Evolutionary conservation across 805 yeast genomes (phyloP).

Genomic region (Myxozyma vanderwaltii): DNA sequence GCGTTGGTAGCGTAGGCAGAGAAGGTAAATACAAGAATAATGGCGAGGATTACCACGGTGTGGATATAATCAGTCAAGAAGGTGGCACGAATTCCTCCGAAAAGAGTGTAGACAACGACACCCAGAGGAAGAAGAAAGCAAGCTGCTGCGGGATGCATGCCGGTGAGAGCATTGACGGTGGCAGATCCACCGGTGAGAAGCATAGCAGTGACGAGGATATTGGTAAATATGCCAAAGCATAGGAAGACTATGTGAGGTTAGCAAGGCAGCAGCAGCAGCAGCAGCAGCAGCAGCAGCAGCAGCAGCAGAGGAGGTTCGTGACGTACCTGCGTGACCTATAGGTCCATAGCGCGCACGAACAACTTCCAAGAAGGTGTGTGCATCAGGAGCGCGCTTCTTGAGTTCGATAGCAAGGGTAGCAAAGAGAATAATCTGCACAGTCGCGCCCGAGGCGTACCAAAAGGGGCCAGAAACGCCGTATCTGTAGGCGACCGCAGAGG

Average conservation of each 20-base stretch:
- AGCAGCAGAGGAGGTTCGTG: no score
- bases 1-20: constrained; percentile 71
- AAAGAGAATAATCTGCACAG: constrained; percentile 82
- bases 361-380: constrained; percentile 88
- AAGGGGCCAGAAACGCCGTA: constrained; percentile 76
- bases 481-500: constrained; percentile 75
- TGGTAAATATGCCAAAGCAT: constrained; percentile 81
- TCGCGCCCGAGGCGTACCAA: constrained; percentile 89
- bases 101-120: constrained; percentile 69
- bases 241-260: constrained; percentile 27
- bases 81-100: constrained; percentile 84
- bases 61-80: constrained; percentile 78
- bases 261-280: no score
- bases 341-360: constrained; percentile 78
- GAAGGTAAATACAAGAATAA: constrained; percentile 80
- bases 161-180: constrained; percentile 75
- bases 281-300: no score
- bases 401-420: constrained; percentile 86
- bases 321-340: constrained; percentile 55
- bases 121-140: constrained; percentile 81
- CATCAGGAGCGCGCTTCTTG: constrained; percentile 85
- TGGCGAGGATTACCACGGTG: constrained; percentile 76
- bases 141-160: constrained; percentile 79
- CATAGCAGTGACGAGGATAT: constrained; percentile 90
- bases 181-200: constrained; percentile 88